These are phyloP conservation scores for Hymenoscyphus albidus DNA, from an alignment of 2,329 filamentous ascomycete genomes.

Conservation along the genomic window DNA sequence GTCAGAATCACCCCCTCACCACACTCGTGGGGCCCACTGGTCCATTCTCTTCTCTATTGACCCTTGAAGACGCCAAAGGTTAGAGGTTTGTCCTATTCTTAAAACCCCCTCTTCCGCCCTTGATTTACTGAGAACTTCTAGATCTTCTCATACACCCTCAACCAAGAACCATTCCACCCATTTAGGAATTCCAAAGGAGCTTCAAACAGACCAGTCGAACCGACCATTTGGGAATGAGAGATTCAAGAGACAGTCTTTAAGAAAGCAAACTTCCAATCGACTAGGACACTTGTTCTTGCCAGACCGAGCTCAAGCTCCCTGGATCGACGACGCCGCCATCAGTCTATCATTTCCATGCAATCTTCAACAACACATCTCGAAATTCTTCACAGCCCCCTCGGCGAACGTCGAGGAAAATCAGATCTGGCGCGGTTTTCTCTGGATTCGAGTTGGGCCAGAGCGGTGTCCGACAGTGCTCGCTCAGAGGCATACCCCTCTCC, in stretches of 20 bases:
- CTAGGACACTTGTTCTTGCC: conserved; percentile 15
- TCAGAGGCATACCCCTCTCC: conserved; percentile 65
- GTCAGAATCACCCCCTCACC: background rate
- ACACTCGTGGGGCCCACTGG: background rate
- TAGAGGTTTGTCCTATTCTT: conserved; percentile 1
- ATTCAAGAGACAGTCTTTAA: background rate
- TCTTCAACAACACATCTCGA: conserved; percentile 44
- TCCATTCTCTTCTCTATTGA: background rate
- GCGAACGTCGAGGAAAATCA: conserved; percentile 55
- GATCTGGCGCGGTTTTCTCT: conserved; percentile 53
- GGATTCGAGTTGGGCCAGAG: conserved; percentile 53
- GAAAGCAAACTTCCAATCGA: conserved; percentile 1
- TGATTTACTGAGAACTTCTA: conserved; percentile 6
- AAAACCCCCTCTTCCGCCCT: conserved; percentile 4
- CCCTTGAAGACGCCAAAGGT: background rate
- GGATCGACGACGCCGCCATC: conserved; percentile 16
- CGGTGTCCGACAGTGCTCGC: conserved; percentile 52
- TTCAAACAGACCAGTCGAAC: conserved; percentile 1
- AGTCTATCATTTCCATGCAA: conserved; percentile 49
- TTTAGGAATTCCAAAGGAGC: conserved; percentile 7
- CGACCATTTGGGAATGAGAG: conserved; percentile 18
- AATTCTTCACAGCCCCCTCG: conserved; percentile 42
- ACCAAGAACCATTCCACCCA: background rate
- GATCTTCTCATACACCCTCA: background rate
- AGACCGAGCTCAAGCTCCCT: conserved; percentile 21